Evolutionary conservation across 441 rosid species (phyloP).

Genomic region (Adansonia grandidieri): DNA sequence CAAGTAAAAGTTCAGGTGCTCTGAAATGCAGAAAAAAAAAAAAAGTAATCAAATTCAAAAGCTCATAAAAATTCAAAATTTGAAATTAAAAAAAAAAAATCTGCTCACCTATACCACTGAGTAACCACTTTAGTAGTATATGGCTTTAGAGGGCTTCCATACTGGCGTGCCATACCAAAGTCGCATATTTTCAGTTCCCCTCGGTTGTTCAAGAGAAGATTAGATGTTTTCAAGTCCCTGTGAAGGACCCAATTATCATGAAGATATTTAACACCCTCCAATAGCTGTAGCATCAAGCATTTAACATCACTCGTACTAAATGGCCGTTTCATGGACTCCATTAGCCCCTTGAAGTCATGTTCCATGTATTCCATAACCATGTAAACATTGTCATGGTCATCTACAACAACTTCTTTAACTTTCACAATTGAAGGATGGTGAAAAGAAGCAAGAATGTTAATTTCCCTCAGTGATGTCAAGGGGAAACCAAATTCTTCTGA

Average conservation of each 20-base stretch:
- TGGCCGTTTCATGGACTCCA: constrained; percentile 70
- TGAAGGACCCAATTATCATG: constrained; percentile 93
- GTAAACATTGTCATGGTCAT: constrained; percentile 57
- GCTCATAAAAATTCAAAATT: not conserved
- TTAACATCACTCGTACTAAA: constrained; percentile 87
- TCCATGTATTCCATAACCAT: constrained; percentile 97
- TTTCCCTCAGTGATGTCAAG: constrained; percentile 78
- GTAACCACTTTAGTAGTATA: constrained; percentile 81
- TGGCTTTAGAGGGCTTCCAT: constrained; percentile 80
- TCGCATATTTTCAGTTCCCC: constrained; percentile 86
- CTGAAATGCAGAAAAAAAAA: constrained; percentile 41
- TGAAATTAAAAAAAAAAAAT: not conserved
- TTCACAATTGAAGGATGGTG: constrained; percentile 70
- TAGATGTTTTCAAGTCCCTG: constrained; percentile 82
- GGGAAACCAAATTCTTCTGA: constrained; percentile 64
- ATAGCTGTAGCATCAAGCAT: constrained; percentile 77
- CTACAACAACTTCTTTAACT: constrained; percentile 83
- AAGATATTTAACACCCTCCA: constrained; percentile 81
- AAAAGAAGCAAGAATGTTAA: constrained; percentile 73
- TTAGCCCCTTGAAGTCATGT: constrained; percentile 75
- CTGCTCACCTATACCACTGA: constrained; percentile 77
- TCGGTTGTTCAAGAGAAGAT: constrained; percentile 71
- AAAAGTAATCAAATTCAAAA: constrained; percentile 18
- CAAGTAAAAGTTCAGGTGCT: constrained; percentile 87
- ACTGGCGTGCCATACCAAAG: constrained; percentile 82